Evolutionary conservation across 208 protist species (phyloP).

Genomic region (Crithidia acanthocephali): DNA sequence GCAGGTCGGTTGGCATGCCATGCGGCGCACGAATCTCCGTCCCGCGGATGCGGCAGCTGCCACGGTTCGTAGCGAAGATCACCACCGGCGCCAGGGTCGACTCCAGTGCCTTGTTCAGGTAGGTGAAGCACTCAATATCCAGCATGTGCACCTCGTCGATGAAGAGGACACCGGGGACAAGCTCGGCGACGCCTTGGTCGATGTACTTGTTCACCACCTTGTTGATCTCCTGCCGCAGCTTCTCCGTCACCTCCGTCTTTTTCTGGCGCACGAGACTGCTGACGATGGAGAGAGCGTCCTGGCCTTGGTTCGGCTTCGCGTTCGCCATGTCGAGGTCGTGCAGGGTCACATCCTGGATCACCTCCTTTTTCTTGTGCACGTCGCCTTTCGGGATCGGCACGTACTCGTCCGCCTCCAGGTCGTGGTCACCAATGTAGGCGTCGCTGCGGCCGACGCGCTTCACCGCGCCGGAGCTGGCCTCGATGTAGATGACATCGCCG

Average conservation of each 20-base stretch:
- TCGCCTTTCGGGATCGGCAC: slow-evolving; percentile 99
- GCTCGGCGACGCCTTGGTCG: slow-evolving; percentile 99
- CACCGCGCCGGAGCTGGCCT: slow-evolving; percentile 98
- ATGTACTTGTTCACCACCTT: slow-evolving; percentile 99
- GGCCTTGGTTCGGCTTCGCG: slow-evolving; percentile 96
- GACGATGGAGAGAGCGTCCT: slow-evolving; percentile 98
- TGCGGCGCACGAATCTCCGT: slow-evolving; percentile 98
- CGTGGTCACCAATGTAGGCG: slow-evolving; percentile 96
- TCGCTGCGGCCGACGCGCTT: slow-evolving; percentile 97
- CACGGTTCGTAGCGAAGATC: slow-evolving; percentile 99
- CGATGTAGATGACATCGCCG: slow-evolving; percentile 99
- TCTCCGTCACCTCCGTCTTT: slow-evolving; percentile 99
- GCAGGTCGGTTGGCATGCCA: slow-evolving; percentile 99
- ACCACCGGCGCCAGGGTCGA: slow-evolving; percentile 99
- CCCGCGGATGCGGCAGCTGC: slow-evolving; percentile 96
- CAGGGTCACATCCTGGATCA: slow-evolving; percentile 99
- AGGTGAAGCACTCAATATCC: slow-evolving; percentile 99
- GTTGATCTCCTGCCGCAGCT: slow-evolving; percentile 99
- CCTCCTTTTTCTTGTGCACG: slow-evolving; percentile 99
- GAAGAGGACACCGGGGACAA: slow-evolving; percentile 99
- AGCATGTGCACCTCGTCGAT: slow-evolving; percentile 99
- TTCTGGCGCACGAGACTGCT: slow-evolving; percentile 99
- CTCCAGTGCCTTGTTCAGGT: slow-evolving; percentile 99
- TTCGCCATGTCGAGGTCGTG: slow-evolving; percentile 99
- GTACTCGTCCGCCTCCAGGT: slow-evolving; percentile 99